Evolutionary conservation across 2,329 filamentous ascomycete genomes (phyloP), one percentile per base, ranked within the genome.

Genomic region (Botrytis tulipae): DNA sequence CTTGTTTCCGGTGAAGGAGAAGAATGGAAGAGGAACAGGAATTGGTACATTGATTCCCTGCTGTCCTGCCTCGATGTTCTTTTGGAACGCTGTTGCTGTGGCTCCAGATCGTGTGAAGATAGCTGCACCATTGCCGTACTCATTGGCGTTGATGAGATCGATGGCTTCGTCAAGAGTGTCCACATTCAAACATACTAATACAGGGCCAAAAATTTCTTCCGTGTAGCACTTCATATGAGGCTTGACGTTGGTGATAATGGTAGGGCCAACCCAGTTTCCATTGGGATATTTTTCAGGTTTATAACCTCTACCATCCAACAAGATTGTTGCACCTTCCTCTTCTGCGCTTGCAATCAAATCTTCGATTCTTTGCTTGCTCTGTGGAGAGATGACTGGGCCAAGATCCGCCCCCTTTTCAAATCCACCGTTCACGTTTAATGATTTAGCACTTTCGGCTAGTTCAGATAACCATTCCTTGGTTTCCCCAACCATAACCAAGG

Each of bases 11-110:
- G 90, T 92, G 82, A 92, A 92, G 73, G 88, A 90, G 83, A 92
- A 92, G 87, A 92, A 91, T 80, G 90, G 90, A 78, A 92, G 84
- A 22, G 90, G 90, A 74, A 92, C 90, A 32, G 72, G 72, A 8
- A 94, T 94, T 32, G 92, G 92, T 18, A 95, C 92, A 79, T 96
- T 96, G 85, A 96, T 92, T 67, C 93, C 93, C 20, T 96, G 91
- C 85, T 96, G 93, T 37, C 93, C 93, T 71, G 93, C 92, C 84
- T 96, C 92, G 79, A 96, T 94, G 81, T 92, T 89, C 80, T 90
- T 89, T 80, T 93, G 91, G 88, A 95, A 96, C 37, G 87, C 87
- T 80, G 91, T 90, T 59, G 93, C 93, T 22, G 92, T 94, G 10
- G 93, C 86, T 35, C 93, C 93, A 32, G 89, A 93, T 76, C 88